Base-by-base conservation (phyloP, 176 grass and related monocot species). In the Zea luxurians region DNA sequence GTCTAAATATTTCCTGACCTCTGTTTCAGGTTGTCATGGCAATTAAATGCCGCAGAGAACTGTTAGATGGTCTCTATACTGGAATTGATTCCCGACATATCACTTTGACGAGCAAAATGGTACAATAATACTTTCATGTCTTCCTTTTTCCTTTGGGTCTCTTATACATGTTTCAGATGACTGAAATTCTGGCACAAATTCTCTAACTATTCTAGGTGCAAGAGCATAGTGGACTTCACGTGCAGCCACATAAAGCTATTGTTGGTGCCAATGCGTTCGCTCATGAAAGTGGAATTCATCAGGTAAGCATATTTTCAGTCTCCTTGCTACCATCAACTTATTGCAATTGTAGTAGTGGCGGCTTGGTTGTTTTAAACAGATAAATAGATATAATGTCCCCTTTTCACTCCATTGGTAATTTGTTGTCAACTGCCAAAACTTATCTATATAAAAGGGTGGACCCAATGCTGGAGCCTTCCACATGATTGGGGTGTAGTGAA, bases 211-310 rank as follows among this genome's bases (percentile, higher is more conserved):
- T 89, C 21, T 88, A 99, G 96, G 96, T 99, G 70, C 92, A 94
- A 90, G 96, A 98, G 57, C 83, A 99, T 74, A 99, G 91, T 83
- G 96, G 96, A 83, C 84, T 98, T 78, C 38, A 65, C 36, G 88
- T 99, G 54, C 96, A 99, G 54, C 96, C 96, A 12, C 96, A 99
- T 71, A 99, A 99, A 88, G 92, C 96, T 89, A 99, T 99, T 81
- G 96, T 99, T 71, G 96, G 96, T 58, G 96, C 96, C 68, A 99
- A 99, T 89, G 96, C 96, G 20, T 99, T 99, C 83, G 92, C 96
- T 83, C 96, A 99, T 87, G 96, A 99, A 99, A 99, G 96, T 89
- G 96, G 96, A 71, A 99, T 99, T 83, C 96, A 99, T 80, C 96
- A 99, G 89, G 96, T 95, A 85, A 76, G 8, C 48, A 12, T 8